A percentile compares a stretch with the other conserved stretches of the same genome.
These are phyloP conservation scores for Xerocomus spinulosus DNA, from an alignment of 768 basidiomycete species.

Conservation along the genomic window DNA sequence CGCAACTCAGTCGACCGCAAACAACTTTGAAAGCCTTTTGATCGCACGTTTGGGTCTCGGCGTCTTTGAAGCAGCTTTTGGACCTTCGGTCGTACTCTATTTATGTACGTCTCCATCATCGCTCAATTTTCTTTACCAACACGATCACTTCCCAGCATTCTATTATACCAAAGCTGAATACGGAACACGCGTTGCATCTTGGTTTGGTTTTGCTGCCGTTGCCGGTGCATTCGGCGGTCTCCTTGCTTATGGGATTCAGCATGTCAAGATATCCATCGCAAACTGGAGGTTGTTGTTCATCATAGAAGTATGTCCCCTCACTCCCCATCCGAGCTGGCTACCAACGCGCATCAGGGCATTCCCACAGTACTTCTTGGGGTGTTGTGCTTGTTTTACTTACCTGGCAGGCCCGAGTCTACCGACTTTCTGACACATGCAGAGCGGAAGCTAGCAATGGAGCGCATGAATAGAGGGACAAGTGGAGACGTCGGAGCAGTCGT, in stretches of 20 bases:
- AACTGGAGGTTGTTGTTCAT: conserved; percentile 39
- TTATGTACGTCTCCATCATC: conserved; percentile 16
- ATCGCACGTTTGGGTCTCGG: conserved; percentile 31
- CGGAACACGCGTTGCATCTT: conserved; percentile 45
- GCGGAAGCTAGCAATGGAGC: conserved; percentile 30
- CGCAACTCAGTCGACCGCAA: conserved; percentile 21
- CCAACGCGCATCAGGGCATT: conserved; percentile 42
- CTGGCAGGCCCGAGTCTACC: conserved; percentile 32
- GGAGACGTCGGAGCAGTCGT: conserved; percentile 41
- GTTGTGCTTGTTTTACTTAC: conserved; percentile 28
- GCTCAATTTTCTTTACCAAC: conserved; percentile 13
- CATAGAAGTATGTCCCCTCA: conserved; percentile 18
- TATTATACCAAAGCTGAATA: conserved; percentile 48
- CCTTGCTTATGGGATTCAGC: conserved; percentile 48
- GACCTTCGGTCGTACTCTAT: conserved; percentile 31
- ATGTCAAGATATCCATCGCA: conserved; percentile 34
- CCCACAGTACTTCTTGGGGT: conserved; percentile 38
- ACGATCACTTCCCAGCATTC: conserved; percentile 31
- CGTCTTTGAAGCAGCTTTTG: conserved; percentile 34
- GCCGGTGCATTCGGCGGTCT: conserved; percentile 56
- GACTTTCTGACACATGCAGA: conserved; percentile 31
- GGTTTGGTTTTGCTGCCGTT: conserved; percentile 54
- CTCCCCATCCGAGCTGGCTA: neutral
- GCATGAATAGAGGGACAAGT: conserved; percentile 38
- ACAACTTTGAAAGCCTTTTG: conserved; percentile 26